Evolutionary conservation across 169 alveolate species (phyloP), one percentile per base, ranked within the genome.

Genomic region (Haemoproteus tartakovskyi): DNA sequence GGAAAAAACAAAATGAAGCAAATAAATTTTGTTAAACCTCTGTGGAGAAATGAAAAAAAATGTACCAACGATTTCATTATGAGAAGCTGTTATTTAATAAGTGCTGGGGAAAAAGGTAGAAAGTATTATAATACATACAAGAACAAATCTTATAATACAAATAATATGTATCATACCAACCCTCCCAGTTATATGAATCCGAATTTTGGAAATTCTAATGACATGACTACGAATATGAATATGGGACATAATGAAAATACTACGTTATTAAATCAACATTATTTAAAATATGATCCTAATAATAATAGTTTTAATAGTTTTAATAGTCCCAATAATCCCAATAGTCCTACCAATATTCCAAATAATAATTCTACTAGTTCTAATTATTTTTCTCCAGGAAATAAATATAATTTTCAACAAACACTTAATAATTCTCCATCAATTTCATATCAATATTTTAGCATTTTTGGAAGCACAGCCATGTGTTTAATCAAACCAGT

Each of bases 381-480:
- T 2, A 43, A 61, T 30, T 52, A 59, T 26, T 67, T 27, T 67
- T 52, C 51, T 57, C 60, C 40, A 19, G 2, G 59, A 16, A 67
- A 67, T 45, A 40, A 67, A 45, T 52, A 67, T 59, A 48, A 64
- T 48, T 43, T 40, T 45, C 59, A 48, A 52, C 29, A 26, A 18
- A 38, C 62, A 41, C 52, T 52, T 37, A 41, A 22, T 37, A 48
- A 48, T 38, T 1, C 60, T 0, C n/a, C 60, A 0, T 3, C 11
- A 3, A 67, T 59, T 11, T 38, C 82, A n/a, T 67, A 67, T 40
- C 82, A 67, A 47, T 67, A 67, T 57, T 67, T 52, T 24, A 67
- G 82, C 19, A 67, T 67, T 22, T 67, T 67, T 27, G 82, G 82
- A 40, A 67, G 67, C 36, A 26, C 82, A 52, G 82, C 82, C 33